Evolutionary conservation across 768 basidiomycete species (phyloP), one percentile per base, ranked within the genome.

Genomic region (Auriculariales sp.): DNA sequence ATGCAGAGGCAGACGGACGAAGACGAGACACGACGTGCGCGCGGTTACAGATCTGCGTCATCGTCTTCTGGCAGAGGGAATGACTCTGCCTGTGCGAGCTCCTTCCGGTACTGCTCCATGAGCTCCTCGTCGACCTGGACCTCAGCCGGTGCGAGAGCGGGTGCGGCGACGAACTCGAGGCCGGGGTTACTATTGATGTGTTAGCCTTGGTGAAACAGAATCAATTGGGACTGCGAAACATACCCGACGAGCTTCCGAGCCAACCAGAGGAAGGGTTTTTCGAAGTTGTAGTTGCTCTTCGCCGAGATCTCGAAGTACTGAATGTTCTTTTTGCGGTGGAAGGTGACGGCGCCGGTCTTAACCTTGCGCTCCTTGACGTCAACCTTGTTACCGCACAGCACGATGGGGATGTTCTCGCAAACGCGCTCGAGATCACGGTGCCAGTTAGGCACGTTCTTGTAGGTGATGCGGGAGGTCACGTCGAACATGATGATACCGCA

Each of bases 401-500:
- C 95, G 62, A 98, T 95, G 54, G 95, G 95, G 62, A 99, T 99
- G 73, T 91, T 95, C 73, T 99, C 95, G 70, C 95, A 99, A 50
- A 99, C 95, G 55, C 95, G 90, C 74, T 98, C 95, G 59, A 92
- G 85, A 68, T 99, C 95, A 63, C 95, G 87, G 75, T 98, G 94
- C 95, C 95, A 99, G 77, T 98, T 99, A 58, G 95, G 95, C 29
- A 99, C 95, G 66, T 97, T 98, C 77, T 98, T 98, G 76, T 99
- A 99, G 50, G 95, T 99, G 79, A 98, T 99, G 62, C 95, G 83
- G 49, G 95, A 95, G 52, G 95, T 98, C 56, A 98, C 94, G 61
- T 91, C 95, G 73, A 98, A 98, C 95, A 99, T 98, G 80, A 99
- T 98, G 75, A 99, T 98, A 59, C 95, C 95, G 63, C 92, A 98